Conservation (phyloP, 305 asterid genomes). For the Stenogyne calaminthoides region DNA sequence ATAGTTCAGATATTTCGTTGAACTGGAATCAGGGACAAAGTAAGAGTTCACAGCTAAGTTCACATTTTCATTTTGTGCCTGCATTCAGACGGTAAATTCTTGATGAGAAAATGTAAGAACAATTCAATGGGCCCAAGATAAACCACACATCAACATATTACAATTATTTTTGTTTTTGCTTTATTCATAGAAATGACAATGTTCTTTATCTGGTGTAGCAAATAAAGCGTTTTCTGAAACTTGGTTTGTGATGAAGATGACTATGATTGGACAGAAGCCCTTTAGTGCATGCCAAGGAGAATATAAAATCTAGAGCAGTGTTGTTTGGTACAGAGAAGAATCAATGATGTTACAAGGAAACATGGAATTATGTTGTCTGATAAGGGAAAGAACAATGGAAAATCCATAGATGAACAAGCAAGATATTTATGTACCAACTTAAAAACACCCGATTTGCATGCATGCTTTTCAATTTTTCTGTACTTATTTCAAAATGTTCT, state of each 20-base stretch:
- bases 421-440: neutral
- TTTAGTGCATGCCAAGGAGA: neutral
- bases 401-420: neutral
- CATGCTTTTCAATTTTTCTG: neutral
- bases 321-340: no score
- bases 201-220: no score
- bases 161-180: no score
- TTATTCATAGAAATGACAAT: no score
- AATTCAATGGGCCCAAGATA: neutral
- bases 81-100: neutral
- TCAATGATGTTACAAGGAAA: no score
- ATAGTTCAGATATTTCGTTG: conserved; percentile 18
- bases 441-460: neutral
- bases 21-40: conserved; percentile 10
- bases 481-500: neutral
- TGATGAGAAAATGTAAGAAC: neutral
- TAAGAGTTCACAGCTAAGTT: conserved; percentile 13
- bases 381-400: neutral
- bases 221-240: no score
- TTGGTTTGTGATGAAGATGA: neutral
- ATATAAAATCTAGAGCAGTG: neutral
- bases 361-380: no score
- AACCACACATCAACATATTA: neutral
- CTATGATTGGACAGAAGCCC: neutral
- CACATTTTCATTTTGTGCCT: conserved; percentile 19